Conservation (phyloP, 163 green algal species). For the Volvox carteri region DNA sequence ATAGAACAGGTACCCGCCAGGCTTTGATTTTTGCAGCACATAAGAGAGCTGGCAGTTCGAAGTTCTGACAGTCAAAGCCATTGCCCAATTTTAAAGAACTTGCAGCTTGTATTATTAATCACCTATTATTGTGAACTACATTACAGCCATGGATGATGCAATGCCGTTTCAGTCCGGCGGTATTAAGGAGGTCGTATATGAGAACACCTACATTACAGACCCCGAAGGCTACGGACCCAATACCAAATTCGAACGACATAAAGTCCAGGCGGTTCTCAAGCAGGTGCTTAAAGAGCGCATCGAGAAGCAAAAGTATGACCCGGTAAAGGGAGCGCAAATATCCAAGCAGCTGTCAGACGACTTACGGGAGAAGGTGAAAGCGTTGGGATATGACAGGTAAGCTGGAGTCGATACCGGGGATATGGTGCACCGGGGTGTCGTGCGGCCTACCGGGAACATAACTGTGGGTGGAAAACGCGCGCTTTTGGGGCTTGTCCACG, state of each 20-base stretch:
- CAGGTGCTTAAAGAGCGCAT: slow-evolving; percentile 83
- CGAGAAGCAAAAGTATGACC: slow-evolving; percentile 88
- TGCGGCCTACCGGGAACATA: no score
- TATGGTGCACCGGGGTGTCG: no score
- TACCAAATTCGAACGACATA: slow-evolving; percentile 77
- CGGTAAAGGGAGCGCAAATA: slow-evolving; percentile 86
- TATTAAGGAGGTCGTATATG: slow-evolving; percentile 77
- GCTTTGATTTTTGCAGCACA: not conserved
- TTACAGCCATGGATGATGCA: slow-evolving; percentile 28
- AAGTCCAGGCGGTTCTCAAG: slow-evolving; percentile 78
- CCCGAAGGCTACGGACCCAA: slow-evolving; percentile 82
- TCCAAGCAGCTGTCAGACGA: slow-evolving; percentile 91
- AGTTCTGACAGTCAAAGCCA: slow-evolving; percentile 6
- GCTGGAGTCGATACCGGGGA: no score
- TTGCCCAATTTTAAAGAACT: not conserved
- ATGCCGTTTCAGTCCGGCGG: slow-evolving; percentile 61
- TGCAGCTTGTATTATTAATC: not conserved
- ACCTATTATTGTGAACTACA: not conserved
- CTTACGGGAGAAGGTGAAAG: slow-evolving; percentile 88
- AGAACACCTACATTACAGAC: slow-evolving; percentile 90
- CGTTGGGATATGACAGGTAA: slow-evolving; percentile 89
- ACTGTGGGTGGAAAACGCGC: no score
- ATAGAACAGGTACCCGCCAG: no score
- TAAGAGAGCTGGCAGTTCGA: not conserved
- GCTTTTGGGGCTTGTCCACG: no score